phyloP scores from a whole-genome alignment of 179 eudicot genomes.

The Vitellaria paradoxa region DNA sequence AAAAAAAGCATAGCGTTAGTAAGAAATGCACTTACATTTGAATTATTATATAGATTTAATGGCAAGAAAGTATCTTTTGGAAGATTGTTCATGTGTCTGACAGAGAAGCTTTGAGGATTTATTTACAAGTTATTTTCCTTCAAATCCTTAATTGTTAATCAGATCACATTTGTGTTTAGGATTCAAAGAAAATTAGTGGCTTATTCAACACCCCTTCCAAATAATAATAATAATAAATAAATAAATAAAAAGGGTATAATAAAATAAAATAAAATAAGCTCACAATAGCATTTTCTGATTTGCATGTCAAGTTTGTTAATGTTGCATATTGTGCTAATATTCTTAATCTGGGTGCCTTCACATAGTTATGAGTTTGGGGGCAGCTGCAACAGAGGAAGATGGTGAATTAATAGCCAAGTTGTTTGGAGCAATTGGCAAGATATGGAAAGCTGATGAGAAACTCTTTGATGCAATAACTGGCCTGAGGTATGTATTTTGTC shows the following conservation, averaged over 20 bases:
- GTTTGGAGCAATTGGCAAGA: conserved; percentile 92
- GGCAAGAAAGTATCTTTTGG: background rate
- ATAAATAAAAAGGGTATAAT: too few relatives aligned
- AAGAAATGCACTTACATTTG: background rate
- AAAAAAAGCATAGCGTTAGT: background rate
- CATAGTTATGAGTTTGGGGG: conserved; percentile 76
- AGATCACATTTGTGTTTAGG: background rate
- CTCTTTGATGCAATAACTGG: conserved; percentile 90
- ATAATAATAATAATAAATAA: too few relatives aligned
- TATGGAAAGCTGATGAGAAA: conserved; percentile 89
- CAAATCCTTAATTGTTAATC: background rate
- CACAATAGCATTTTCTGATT: background rate
- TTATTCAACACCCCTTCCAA: background rate
- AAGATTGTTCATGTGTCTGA: background rate
- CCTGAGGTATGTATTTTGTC: conserved; percentile 57
- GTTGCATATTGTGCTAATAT: background rate
- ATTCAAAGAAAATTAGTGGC: background rate
- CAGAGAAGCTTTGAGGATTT: background rate
- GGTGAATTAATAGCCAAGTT: conserved; percentile 54
- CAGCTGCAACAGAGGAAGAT: conserved; percentile 72
- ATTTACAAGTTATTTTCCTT: background rate
- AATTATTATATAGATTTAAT: background rate
- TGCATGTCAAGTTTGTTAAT: conserved; percentile 12
- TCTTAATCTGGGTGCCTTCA: conserved; percentile 13
- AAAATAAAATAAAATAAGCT: too few relatives aligned